A percentile compares a stretch with the other conserved stretches of the same genome.
Evolutionary conservation across 1,284 basidiomycete genomes (phyloP).

Genomic region (Stygiomarasmius scandens): DNA sequence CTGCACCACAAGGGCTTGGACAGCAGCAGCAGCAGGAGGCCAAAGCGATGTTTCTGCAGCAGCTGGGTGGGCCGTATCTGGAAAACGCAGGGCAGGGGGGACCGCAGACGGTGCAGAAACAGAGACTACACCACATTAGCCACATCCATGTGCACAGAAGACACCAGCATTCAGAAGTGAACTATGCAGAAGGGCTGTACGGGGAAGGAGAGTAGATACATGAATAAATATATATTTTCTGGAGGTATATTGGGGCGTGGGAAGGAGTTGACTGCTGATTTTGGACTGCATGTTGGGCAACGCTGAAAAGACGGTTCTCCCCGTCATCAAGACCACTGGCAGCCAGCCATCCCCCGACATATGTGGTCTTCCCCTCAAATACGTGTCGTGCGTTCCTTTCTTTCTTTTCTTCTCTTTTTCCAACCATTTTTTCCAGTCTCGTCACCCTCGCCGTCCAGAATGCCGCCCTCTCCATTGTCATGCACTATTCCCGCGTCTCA

Average conservation of each 20-base stretch:
- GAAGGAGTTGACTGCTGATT: neutral
- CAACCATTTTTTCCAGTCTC: conserved; percentile 53
- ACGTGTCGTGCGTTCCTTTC: conserved; percentile 51
- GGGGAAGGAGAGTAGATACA: neutral
- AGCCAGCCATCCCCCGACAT: conserved; percentile 36
- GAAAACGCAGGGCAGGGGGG: conserved; percentile 32
- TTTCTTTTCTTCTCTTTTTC: conserved; percentile 7
- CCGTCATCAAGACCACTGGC: conserved; percentile 3
- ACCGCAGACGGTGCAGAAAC: too few relatives aligned
- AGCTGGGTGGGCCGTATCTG: conserved; percentile 54
- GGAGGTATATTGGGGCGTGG: neutral
- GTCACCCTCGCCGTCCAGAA: conserved; percentile 96
- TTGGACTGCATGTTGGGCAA: conserved; percentile 1
- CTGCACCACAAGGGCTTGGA: conserved; percentile 25
- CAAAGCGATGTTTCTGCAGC: neutral
- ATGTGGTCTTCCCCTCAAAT: conserved; percentile 60
- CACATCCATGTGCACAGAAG: conserved; percentile 75
- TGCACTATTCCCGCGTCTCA: conserved; percentile 94
- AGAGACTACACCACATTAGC: conserved; percentile 79
- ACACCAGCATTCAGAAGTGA: conserved; percentile 56
- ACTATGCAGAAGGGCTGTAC: conserved; percentile 49
- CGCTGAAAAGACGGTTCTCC: conserved; percentile 1
- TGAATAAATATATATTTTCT: neutral
- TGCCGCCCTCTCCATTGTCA: conserved; percentile 91
- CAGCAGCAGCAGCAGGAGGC: conserved; percentile 17